Base-by-base conservation (phyloP, 495 filamentous ascomycete species). In the Letharia lupina region DNA sequence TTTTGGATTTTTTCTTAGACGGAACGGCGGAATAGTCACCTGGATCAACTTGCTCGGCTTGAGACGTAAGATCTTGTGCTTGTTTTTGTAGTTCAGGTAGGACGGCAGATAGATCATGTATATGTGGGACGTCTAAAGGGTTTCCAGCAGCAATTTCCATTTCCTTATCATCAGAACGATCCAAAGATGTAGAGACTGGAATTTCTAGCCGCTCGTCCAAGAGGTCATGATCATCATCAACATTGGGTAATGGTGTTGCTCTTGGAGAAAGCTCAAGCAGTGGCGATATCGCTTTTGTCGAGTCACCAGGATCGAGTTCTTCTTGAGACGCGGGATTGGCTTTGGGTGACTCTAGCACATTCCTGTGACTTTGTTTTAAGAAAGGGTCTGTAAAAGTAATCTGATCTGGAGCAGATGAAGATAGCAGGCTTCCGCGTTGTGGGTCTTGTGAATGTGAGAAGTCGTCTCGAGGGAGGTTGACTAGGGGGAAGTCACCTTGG, bases 171-270 rank as follows among this genome's bases (percentile, higher is more conserved):
- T 45, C 16, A 11, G 6, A 42, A 9, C 39, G 7, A 16, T 54
- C 35, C 35, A 16, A 23, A 8, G 28, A 4, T 60, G 54, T 15
- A 23, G 16, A 15, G 39, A 13, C 31, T 47, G 54, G 39, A n/a
- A 42, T 67, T 50, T 11, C 15, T 64, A 52, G 41, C 37, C 41
- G 66, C 61, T 40, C 61, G 37, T 67, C 54, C 20, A 67, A n/a
- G 20, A 64, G 28, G 39, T 64, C 61, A 54, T 60, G 61, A 41
- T 64, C 66, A 35, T 67, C 66, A 42, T 67, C 61, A 40, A 41
- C 37, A 0, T 47, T 9, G 44, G 66, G 66, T 39, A 67, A 60
- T 31, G 66, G 66, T 41, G 35, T 64, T 20, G 56, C 66, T 52
- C 42, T 40, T 33, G 66, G 61, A 60, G 61, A 59, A 23, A 52